A percentile compares a stretch with the other conserved stretches of the same genome.
phyloP scores from a whole-genome alignment of 139 green algal species.

The Desmodesmus armatus region DNA sequence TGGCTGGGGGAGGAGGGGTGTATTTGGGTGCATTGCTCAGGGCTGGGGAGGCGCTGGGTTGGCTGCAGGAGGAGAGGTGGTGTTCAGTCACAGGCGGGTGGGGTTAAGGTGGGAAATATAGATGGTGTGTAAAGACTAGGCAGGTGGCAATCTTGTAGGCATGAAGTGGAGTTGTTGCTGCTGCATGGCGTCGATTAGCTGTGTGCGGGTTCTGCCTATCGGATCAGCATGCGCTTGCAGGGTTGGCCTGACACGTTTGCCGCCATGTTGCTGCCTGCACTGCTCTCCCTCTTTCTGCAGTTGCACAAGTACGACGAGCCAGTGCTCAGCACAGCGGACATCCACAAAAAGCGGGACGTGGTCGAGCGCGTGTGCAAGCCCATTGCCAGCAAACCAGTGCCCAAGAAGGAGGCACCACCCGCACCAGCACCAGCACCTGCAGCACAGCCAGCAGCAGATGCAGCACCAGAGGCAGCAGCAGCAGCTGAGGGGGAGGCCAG shows the following conservation, averaged over 20 bases:
- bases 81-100: too few species aligned
- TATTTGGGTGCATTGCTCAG: too few species aligned
- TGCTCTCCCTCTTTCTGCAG: neutral
- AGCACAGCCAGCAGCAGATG: neutral
- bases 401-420: constrained; percentile 55
- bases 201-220: too few species aligned
- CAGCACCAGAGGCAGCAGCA: neutral
- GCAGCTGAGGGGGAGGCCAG: constrained; percentile 5
- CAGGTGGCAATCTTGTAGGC: too few species aligned
- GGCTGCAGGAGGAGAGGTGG: too few species aligned
- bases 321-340: constrained; percentile 84
- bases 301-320: constrained; percentile 76
- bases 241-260: neutral
- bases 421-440: constrained; percentile 40
- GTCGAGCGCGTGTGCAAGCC: constrained; percentile 83
- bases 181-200: neutral
- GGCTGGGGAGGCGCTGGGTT: too few species aligned
- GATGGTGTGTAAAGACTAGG: too few species aligned
- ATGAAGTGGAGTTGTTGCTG: neutral
- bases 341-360: constrained; percentile 91
- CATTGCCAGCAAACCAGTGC: constrained; percentile 89
- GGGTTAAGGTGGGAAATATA: neutral
- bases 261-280: neutral
- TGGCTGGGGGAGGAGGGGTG: too few species aligned
- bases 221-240: neutral